Evolutionary conservation across 352 stramenopile genomes (phyloP).

Genomic region (Phytophthora idaei): DNA sequence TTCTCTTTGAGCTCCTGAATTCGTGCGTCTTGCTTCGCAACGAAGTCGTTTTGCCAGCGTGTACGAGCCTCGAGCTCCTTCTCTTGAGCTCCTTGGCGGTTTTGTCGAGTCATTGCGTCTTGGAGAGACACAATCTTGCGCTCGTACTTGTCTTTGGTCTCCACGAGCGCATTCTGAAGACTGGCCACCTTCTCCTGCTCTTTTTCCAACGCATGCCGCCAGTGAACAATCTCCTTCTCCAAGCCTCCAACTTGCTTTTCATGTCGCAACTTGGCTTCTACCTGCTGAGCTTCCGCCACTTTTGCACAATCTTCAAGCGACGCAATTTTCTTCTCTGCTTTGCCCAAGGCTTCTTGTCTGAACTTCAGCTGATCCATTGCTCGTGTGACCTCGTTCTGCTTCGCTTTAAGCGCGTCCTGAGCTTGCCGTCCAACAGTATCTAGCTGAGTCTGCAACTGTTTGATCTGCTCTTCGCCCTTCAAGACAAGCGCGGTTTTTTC

Average conservation of each 20-base stretch:
- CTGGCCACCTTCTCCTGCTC: slow-evolving; percentile 49
- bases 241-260: slow-evolving; percentile 45
- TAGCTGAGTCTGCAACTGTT: slow-evolving; percentile 45
- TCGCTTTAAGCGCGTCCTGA: slow-evolving; percentile 51
- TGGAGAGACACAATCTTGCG: slow-evolving; percentile 53
- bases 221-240: slow-evolving; percentile 66
- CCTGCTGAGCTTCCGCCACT: slow-evolving; percentile 35
- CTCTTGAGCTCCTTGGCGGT: slow-evolving; percentile 56
- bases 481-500: slow-evolving; percentile 45
- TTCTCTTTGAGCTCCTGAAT: slow-evolving; percentile 75
- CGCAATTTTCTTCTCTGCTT: slow-evolving; percentile 56
- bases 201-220: slow-evolving; percentile 48
- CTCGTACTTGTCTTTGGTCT: slow-evolving; percentile 58
- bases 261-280: slow-evolving; percentile 50
- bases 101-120: slow-evolving; percentile 52
- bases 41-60: slow-evolving; percentile 75
- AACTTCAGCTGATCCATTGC: slow-evolving; percentile 63
- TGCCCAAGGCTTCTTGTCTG: slow-evolving; percentile 55
- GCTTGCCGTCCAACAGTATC: slow-evolving; percentile 40
- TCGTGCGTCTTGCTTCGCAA: slow-evolving; percentile 67
- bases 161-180: slow-evolving; percentile 32
- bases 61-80: slow-evolving; percentile 64
- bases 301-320: slow-evolving; percentile 45
- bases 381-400: slow-evolving; percentile 58
- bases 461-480: slow-evolving; percentile 42